Conservation (phyloP, 1,284 basidiomycete genomes). For the Pseudozyma tsukubaensis region DNA sequence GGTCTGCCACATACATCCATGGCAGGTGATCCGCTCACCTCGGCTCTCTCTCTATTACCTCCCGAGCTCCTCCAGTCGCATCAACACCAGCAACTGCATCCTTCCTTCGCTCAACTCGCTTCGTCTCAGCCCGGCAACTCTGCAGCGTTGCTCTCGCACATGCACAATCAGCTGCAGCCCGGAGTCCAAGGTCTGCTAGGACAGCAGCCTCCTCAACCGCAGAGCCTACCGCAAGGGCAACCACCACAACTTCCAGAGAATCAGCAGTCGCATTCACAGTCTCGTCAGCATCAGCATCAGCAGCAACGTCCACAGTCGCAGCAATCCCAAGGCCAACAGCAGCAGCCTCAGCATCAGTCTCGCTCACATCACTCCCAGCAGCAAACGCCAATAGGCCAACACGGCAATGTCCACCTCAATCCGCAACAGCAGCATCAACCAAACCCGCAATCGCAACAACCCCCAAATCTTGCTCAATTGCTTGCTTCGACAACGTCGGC, state of each 20-base stretch:
- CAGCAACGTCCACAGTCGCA: slow-evolving; percentile 24
- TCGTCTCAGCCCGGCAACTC: slow-evolving; percentile 25
- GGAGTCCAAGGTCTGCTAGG: slow-evolving; percentile 6
- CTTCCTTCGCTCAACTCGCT: slow-evolving; percentile 28
- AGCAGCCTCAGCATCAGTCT: slow-evolving; percentile 10
- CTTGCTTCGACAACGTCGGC: slow-evolving; percentile 13
- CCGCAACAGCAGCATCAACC: slow-evolving; percentile 6
- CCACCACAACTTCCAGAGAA: not conserved
- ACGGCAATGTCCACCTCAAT: slow-evolving; percentile 17
- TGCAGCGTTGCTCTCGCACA: slow-evolving; percentile 27
- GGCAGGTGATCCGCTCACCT: slow-evolving; percentile 25
- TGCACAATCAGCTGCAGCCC: slow-evolving; percentile 34
- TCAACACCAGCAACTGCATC: slow-evolving; percentile 32
- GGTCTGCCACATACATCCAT: slow-evolving; percentile 23
- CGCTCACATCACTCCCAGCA: slow-evolving; percentile 8
- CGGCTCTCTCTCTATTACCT: slow-evolving; percentile 31
- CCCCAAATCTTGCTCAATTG: slow-evolving; percentile 25
- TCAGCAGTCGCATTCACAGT: slow-evolving; percentile 15
- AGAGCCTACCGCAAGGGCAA: slow-evolving; percentile 11
- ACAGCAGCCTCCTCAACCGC: slow-evolving; percentile 17
- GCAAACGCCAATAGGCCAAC: slow-evolving; percentile 4
- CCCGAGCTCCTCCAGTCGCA: slow-evolving; percentile 34
- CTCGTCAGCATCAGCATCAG: slow-evolving; percentile 17
- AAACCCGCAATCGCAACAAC: slow-evolving; percentile 19
- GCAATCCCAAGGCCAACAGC: slow-evolving; percentile 17